phyloP scores from a whole-genome alignment of 2,329 filamentous ascomycete species.

The Canariomyces notabilis region DNA sequence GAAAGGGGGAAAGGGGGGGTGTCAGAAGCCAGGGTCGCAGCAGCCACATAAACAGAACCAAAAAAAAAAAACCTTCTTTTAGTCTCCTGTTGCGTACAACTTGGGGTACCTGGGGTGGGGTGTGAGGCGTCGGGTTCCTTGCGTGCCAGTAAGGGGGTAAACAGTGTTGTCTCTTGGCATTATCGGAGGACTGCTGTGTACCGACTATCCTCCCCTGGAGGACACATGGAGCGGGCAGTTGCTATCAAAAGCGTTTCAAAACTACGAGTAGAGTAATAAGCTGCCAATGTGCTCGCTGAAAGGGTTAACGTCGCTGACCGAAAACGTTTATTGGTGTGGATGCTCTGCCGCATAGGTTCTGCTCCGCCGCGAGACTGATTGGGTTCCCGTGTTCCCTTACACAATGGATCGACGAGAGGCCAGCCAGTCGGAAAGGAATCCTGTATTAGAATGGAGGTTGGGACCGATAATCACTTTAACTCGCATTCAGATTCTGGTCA shows the following conservation, averaged over 20 bases:
- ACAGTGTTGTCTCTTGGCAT: slow-evolving; percentile 8
- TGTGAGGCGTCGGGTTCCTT: neutral
- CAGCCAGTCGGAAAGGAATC: slow-evolving; percentile 20
- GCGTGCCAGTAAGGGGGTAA: slow-evolving; percentile 3
- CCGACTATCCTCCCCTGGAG: no score
- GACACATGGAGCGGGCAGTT: no score
- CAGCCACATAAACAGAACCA: slow-evolving; percentile 20
- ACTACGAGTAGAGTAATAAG: no score
- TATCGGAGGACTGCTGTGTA: no score
- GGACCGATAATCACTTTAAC: slow-evolving; percentile 11
- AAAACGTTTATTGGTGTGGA: no score
- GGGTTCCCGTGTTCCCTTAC: slow-evolving; percentile 1
- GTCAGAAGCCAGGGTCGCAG: slow-evolving; percentile 2
- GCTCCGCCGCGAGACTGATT: slow-evolving; percentile 3
- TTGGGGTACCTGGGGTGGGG: neutral
- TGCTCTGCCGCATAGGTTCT: neutral
- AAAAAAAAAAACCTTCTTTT: slow-evolving; percentile 17
- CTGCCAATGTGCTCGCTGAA: no score
- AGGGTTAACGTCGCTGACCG: no score
- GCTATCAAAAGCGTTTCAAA: no score
- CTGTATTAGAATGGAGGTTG: slow-evolving; percentile 4
- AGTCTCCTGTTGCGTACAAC: neutral
- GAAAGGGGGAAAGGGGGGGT: slow-evolving; percentile 1
- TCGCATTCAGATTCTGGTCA: slow-evolving; percentile 15
- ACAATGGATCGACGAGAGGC: neutral